These are phyloP conservation scores for Alternaria metachromatica DNA, from an alignment of 2,329 filamentous ascomycete species.

Conservation along the genomic window DNA sequence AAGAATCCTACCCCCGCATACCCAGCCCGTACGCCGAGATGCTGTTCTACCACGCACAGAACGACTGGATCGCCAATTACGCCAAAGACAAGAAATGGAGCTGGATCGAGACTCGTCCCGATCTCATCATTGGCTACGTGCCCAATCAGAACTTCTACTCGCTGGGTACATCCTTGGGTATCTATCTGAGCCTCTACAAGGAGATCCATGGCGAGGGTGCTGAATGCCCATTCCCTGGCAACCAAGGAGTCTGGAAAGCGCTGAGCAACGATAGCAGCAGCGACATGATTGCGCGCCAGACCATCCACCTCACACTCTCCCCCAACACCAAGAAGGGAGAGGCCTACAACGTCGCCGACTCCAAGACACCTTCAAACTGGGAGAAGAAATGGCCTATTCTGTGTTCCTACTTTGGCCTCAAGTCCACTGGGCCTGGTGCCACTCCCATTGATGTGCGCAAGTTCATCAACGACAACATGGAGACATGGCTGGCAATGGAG, in stretches of 20 bases:
- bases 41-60: constrained; percentile 53
- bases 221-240: constrained; percentile 50
- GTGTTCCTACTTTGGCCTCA: constrained; percentile 54
- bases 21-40: constrained; percentile 41
- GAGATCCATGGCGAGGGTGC: constrained; percentile 49
- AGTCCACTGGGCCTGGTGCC: constrained; percentile 40
- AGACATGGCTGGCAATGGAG: constrained; percentile 31
- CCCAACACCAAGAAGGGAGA: constrained; percentile 44
- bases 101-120: constrained; percentile 51
- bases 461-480: constrained; percentile 39
- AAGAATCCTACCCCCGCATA: constrained; percentile 18
- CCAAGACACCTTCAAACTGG: constrained; percentile 49
- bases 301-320: constrained; percentile 51
- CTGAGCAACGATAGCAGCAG: constrained; percentile 47
- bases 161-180: constrained; percentile 44
- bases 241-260: constrained; percentile 45
- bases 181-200: constrained; percentile 48
- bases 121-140: constrained; percentile 53
- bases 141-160: constrained; percentile 51
- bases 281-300: constrained; percentile 52
- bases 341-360: constrained; percentile 54
- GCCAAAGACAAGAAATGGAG: constrained; percentile 48
- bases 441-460: constrained; percentile 31
- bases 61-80: constrained; percentile 47
- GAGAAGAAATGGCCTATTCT: constrained; percentile 54